Base-by-base conservation (phyloP, 208 protist genomes). In the Acanthamoeba lenticulata region DNA sequence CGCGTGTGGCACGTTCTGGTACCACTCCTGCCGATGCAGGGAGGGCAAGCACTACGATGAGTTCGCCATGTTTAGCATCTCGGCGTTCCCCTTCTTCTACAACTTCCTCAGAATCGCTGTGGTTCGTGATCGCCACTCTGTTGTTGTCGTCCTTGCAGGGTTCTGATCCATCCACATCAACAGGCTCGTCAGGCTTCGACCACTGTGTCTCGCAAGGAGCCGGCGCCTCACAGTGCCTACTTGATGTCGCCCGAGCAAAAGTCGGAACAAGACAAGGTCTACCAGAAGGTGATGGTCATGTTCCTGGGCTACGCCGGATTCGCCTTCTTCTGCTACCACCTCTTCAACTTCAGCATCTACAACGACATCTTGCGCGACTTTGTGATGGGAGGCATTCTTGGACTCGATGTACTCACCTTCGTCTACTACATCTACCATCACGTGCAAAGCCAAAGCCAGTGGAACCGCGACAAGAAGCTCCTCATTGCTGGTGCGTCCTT, bases 301-400 rank as follows among this genome's bases (percentile, higher is more conserved):
- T 38, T 85, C n/a, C 11, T 32, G 38, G 74, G 42, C 44, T 85
- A 85, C 21, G 74, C 74, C 6, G 45, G 9, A 5, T 85, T 85
- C 44, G 74, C 74, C 74, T 57, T 85, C 74, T 85, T 85, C 74
- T 85, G 74, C 45, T 85, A 85, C 74, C 27, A 36, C n/a, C 74
- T 85, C 44, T 85, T 85, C 74, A 24, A 85, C 74, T 85, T 85
- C 32, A 85, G 74, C 74, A 57, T 85, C 45, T 85, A 85, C 74
- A 85, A 85, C 74, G 74, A 85, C 45, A 85, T 85, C 44, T 42
- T 85, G 74, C 74, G 74, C 74, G 74, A 85, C 32, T 85, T 47
- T 42, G 9, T 85, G 15, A 85, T 85, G 74, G 74, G 44, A 24
- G 5, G 3, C 74, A 85, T 85, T 21, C 74, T 85, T 27, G 74